These are phyloP conservation scores for Candida yuanshanica DNA, from an alignment of 805 yeast species.

Conservation along the genomic window DNA sequence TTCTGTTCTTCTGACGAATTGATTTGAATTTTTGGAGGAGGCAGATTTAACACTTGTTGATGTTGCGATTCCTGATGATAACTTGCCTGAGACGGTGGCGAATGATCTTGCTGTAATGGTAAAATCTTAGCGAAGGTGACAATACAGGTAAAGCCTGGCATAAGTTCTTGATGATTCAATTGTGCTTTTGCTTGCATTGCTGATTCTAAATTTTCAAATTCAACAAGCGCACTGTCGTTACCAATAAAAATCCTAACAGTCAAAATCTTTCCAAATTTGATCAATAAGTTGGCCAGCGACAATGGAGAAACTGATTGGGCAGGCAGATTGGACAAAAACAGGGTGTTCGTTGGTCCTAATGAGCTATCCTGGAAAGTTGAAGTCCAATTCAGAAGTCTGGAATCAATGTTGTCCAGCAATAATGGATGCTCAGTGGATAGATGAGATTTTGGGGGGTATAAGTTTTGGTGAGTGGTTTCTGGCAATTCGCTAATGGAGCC, in stretches of 20 bases:
- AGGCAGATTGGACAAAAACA: conserved; percentile 80
- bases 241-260: conserved; percentile 56
- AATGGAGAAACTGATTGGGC: conserved; percentile 41
- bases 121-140: conserved; percentile 80
- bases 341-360: conserved; percentile 69
- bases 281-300: conserved; percentile 54
- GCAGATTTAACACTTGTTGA: conserved; percentile 8
- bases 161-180: conserved; percentile 76
- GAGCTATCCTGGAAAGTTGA: conserved; percentile 66
- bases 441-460: conserved; percentile 6
- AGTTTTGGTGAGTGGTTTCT: not conserved
- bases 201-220: conserved; percentile 62
- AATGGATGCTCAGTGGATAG: conserved; percentile 23
- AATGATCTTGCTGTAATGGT: conserved; percentile 26
- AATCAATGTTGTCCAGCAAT: conserved; percentile 54
- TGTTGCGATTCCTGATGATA: conserved; percentile 13
- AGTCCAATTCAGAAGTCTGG: conserved; percentile 53
- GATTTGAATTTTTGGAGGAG: conserved; percentile 9
- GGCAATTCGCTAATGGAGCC: conserved; percentile 10
- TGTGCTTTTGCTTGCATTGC: conserved; percentile 77
- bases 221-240: conserved; percentile 54
- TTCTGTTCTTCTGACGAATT: conserved; percentile 5
- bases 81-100: conserved; percentile 6
- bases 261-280: conserved; percentile 55
- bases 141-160: conserved; percentile 69